A percentile compares a stretch with the other conserved stretches of the same genome.
These are phyloP conservation scores for Dryadomyces quercivorus DNA, from an alignment of 2,329 filamentous ascomycete genomes.

Conservation along the genomic window DNA sequence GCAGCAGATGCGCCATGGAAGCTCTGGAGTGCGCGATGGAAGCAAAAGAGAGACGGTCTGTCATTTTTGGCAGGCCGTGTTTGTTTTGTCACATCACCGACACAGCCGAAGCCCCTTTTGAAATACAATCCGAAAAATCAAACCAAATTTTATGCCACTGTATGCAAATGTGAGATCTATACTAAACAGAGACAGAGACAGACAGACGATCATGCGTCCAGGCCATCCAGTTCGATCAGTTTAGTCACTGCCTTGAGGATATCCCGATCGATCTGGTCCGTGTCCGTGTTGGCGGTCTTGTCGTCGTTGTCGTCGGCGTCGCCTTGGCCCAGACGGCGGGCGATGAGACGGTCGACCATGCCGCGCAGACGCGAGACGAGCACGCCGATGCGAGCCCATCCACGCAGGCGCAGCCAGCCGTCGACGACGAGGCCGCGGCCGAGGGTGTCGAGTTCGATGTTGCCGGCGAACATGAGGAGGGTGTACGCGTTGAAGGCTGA, in stretches of 20 bases:
- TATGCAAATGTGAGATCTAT: not conserved
- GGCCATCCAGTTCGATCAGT: slow-evolving; percentile 79
- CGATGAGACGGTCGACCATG: slow-evolving; percentile 78
- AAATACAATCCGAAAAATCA: not conserved
- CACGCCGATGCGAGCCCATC: slow-evolving; percentile 92
- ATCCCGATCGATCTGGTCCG: slow-evolving; percentile 45
- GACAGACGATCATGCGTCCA: slow-evolving; percentile 45
- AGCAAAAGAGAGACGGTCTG: not conserved
- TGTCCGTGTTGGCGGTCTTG: not conserved
- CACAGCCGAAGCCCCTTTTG: not conserved
- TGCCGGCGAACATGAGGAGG: slow-evolving; percentile 79
- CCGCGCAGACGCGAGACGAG: slow-evolving; percentile 69
- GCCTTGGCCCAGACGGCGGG: slow-evolving; percentile 68
- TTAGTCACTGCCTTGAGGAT: slow-evolving; percentile 67
- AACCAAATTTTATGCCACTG: not conserved
- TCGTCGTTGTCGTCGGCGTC: slow-evolving; percentile 28
- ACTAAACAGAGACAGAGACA: not conserved
- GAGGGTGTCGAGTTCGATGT: slow-evolving; percentile 73
- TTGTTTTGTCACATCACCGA: not conserved
- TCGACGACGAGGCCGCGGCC: slow-evolving; percentile 83
- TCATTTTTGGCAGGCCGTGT: not conserved
- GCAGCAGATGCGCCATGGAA: not conserved
- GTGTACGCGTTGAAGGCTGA: slow-evolving; percentile 83
- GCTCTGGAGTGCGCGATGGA: not conserved
- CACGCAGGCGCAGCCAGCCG: slow-evolving; percentile 74